These are phyloP conservation scores for Vanilla planifolia DNA, from an alignment of 106 monocot species.

Conservation along the genomic window DNA sequence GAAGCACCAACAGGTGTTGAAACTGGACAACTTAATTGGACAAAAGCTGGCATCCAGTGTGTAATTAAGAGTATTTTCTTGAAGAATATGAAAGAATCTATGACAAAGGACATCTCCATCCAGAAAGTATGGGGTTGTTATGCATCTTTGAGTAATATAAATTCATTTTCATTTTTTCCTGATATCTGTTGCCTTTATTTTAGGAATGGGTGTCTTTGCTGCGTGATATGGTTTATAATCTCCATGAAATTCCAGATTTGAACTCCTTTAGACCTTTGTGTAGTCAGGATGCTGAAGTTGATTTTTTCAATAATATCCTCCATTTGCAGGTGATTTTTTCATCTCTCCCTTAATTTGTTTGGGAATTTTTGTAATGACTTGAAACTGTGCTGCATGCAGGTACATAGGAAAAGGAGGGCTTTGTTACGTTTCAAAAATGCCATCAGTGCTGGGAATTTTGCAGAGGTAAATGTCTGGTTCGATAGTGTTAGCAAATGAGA, in stretches of 20 bases:
- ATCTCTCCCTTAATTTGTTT: not conserved
- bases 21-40: conserved; percentile 19
- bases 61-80: conserved; percentile 47
- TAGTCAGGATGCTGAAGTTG: conserved; percentile 67
- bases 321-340: conserved; percentile 71
- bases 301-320: conserved; percentile 90
- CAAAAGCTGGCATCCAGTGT: conserved; percentile 40
- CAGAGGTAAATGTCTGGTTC: conserved; percentile 52
- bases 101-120: conserved; percentile 62
- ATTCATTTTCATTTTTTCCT: not conserved
- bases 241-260: conserved; percentile 45
- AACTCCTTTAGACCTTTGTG: conserved; percentile 46
- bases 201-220: conserved; percentile 87
- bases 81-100: conserved; percentile 62
- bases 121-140: conserved; percentile 40
- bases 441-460: conserved; percentile 32
- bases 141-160: not conserved
- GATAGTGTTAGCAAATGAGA: not conserved
- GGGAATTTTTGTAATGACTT: not conserved
- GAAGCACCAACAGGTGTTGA: not conserved
- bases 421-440: conserved; percentile 63
- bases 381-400: conserved; percentile 23
- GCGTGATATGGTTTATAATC: conserved; percentile 61
- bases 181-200: conserved; percentile 9
- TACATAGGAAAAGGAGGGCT: conserved; percentile 65